These are phyloP conservation scores for Hibiscus tridactylites DNA, from an alignment of 345 rosid species.

Conservation along the genomic window DNA sequence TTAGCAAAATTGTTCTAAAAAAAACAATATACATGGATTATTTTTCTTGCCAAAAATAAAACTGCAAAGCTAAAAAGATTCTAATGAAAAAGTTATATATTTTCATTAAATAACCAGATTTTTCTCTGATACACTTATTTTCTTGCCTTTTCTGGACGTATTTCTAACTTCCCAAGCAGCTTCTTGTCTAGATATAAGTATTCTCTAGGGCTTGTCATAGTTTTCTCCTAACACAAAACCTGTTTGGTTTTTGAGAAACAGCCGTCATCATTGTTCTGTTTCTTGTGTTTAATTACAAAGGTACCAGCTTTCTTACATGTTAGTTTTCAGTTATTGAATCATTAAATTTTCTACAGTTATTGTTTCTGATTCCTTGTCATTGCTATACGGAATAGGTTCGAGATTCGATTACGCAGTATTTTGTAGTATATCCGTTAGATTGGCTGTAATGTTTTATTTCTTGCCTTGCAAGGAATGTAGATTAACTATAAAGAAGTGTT, in stretches of 20 bases:
- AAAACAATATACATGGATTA: background rate
- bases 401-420: background rate
- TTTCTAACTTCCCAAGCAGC: background rate
- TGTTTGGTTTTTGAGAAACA: background rate
- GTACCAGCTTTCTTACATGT: too few species aligned
- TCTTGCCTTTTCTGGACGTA: background rate
- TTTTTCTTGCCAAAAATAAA: background rate
- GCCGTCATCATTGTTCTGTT: background rate
- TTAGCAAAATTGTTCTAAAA: too few species aligned
- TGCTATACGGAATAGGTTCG: background rate
- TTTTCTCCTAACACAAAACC: background rate
- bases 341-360: background rate
- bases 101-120: background rate
- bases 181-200: background rate
- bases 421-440: background rate
- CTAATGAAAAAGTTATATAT: background rate
- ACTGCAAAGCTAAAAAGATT: background rate
- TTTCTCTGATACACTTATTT: slow-evolving; percentile 1
- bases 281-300: too few species aligned
- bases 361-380: background rate
- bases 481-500: too few species aligned
- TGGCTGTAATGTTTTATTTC: background rate
- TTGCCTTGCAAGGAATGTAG: background rate
- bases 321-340: background rate
- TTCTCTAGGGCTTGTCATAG: background rate